phyloP scores from a whole-genome alignment of 2,329 filamentous ascomycete genomes.

The Fusarium domesticum region DNA sequence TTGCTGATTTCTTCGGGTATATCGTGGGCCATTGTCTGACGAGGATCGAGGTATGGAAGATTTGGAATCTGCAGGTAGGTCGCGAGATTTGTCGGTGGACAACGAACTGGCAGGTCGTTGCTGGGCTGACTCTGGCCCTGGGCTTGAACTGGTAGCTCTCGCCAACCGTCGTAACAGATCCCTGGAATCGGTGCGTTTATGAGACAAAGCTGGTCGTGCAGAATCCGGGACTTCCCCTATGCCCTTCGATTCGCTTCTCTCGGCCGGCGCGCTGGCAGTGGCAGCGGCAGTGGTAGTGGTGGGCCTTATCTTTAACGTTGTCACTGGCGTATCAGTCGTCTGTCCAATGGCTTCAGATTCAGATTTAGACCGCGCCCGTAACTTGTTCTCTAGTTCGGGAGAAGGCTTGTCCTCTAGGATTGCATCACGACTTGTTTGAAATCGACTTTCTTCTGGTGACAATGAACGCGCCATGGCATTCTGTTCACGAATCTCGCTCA shows the following conservation, averaged over 20 bases:
- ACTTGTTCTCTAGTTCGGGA: constrained; percentile 15
- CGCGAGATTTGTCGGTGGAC: constrained; percentile 9
- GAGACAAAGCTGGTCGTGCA: constrained; percentile 16
- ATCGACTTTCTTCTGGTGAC: constrained; percentile 40
- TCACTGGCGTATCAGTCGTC: constrained; percentile 41
- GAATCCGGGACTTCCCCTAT: constrained; percentile 8
- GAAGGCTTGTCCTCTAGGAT: constrained; percentile 9
- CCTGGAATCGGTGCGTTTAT: constrained; percentile 40
- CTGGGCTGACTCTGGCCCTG: constrained; percentile 32
- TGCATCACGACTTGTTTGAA: constrained; percentile 25
- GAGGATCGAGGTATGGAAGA: constrained; percentile 16
- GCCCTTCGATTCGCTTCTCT: constrained; percentile 5
- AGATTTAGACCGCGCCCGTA: constrained; percentile 20
- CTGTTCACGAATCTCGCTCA: constrained; percentile 52
- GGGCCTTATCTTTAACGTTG: constrained; percentile 40
- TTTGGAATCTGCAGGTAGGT: constrained; percentile 8
- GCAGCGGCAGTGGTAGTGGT: constrained; percentile 15
- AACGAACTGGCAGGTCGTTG: constrained; percentile 14
- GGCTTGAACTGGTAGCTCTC: constrained; percentile 46
- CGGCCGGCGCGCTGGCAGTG: constrained; percentile 7
- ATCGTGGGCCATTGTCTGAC: constrained; percentile 16
- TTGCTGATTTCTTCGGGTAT: constrained; percentile 2
- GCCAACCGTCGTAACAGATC: constrained; percentile 51
- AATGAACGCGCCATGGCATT: constrained; percentile 46
- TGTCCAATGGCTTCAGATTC: constrained; percentile 31